Evolutionary conservation across 2,329 filamentous ascomycete genomes (phyloP), one percentile per base, ranked within the genome.

Genomic region (Aspergillus bombycis): DNA sequence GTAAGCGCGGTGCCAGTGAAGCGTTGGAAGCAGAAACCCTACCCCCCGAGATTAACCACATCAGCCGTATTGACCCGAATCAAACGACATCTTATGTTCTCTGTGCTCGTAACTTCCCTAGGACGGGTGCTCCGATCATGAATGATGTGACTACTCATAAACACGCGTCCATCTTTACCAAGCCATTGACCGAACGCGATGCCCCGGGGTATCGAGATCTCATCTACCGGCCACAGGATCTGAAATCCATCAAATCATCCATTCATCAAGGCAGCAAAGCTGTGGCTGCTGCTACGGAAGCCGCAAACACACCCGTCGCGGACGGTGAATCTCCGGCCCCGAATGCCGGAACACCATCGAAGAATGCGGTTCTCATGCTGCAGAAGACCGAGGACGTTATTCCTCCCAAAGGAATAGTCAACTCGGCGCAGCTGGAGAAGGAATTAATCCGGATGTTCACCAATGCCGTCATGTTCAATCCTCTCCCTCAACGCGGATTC

Each of bases 381-480:
- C 76, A 74, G n/a, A 85, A 91, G 62, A 90, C 87, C 2, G 86
- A 89, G 57, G 92, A 97, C 62, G 83, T 97, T 30, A 84, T 94
- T 2, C 92, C 94, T 2, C 94, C 95, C 0, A 92, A 89, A 70
- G 92, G 89, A 23, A 97, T 98, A 71, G 92, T 98, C 77, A 98
- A 98, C 77, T 94, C 91, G 57, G 88, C 91, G 1, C 95, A 98
- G 76, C 84, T 98, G 19, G 94, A 98, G 78, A 92, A 93, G 68
- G 94, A 98, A 76, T 82, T 98, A 12, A 92, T 96, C 71, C 91
- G 96, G 71, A 97, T 98, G 92, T 97, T 98, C 77, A 93, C 93
- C 69, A 98, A 98, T 73, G 94, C 95, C 21, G 91, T 97, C 78
- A 98, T 99, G 95, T 99, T 97, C 82, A 98, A 98, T 71, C 89